A percentile compares a stretch with the other conserved stretches of the same genome.
Conservation (phyloP, 2,329 filamentous ascomycete genomes). For the Rhynchosporium graminicola region DNA sequence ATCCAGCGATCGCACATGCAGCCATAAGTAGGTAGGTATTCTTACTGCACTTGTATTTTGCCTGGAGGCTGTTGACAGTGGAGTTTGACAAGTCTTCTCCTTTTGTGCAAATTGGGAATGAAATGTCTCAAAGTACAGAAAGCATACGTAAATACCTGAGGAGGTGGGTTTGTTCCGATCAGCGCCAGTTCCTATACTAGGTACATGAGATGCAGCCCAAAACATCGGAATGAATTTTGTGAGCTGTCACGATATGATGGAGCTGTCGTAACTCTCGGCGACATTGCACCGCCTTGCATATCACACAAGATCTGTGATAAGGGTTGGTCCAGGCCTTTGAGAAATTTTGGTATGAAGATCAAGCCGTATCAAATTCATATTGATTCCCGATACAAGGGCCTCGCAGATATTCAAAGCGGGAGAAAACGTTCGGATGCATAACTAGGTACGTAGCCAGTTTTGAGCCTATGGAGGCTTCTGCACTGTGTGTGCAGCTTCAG, state of each 20-base stretch:
- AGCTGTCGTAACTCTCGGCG: conserved; percentile 21
- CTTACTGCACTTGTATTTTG: neutral
- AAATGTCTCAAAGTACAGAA: too few relatives aligned
- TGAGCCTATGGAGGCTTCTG: too few relatives aligned
- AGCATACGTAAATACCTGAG: too few relatives aligned
- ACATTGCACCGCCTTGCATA: conserved; percentile 13
- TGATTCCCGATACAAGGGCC: neutral
- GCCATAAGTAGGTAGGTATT: conserved; percentile 3
- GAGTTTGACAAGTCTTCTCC: neutral
- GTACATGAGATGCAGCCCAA: conserved; percentile 30
- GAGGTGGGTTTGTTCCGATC: too few relatives aligned
- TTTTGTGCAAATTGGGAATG: neutral
- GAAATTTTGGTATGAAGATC: conserved; percentile 23
- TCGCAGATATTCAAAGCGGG: neutral
- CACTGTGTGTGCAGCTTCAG: too few relatives aligned
- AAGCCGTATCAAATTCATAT: neutral
- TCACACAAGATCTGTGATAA: conserved; percentile 22
- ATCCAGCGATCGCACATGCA: conserved; percentile 17
- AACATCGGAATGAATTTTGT: conserved; percentile 24
- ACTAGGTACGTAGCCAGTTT: too few relatives aligned
- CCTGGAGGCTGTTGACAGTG: neutral
- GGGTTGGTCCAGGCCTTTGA: conserved; percentile 15
- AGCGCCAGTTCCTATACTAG: too few relatives aligned
- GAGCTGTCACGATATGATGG: conserved; percentile 26
- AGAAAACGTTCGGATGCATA: neutral